phyloP scores from a whole-genome alignment of 345 rosid genomes.

The Barbarea vulgaris region DNA sequence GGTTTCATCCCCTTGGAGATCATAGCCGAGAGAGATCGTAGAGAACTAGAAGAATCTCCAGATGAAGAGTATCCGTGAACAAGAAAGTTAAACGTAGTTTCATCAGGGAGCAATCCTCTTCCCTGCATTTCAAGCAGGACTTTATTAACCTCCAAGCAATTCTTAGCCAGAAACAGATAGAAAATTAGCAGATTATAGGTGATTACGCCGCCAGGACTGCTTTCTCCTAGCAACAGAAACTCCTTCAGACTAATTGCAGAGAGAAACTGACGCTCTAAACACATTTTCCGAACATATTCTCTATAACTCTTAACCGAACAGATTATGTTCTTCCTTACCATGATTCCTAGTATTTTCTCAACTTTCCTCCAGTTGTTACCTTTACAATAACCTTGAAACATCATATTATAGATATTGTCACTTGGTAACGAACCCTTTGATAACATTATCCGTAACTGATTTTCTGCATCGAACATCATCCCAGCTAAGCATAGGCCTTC shows the following conservation, averaged over 20 bases:
- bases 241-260: conserved; percentile 56
- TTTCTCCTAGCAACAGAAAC: conserved; percentile 51
- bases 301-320: conserved; percentile 55
- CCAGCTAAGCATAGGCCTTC: conserved; percentile 58
- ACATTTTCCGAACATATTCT: conserved; percentile 52
- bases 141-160: conserved; percentile 37
- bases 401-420: conserved; percentile 42
- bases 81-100: conserved; percentile 69
- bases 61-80: conserved; percentile 55
- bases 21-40: conserved; percentile 58
- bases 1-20: conserved; percentile 59
- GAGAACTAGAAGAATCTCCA: conserved; percentile 48
- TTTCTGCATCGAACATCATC: conserved; percentile 53
- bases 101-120: conserved; percentile 50
- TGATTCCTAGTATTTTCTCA: conserved; percentile 48
- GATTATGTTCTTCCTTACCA: conserved; percentile 50
- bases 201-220: conserved; percentile 35
- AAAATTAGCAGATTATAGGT: conserved; percentile 62
- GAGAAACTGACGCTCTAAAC: conserved; percentile 46
- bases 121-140: conserved; percentile 54
- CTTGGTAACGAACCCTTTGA: conserved; percentile 44
- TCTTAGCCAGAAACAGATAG: conserved; percentile 51
- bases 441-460: conserved; percentile 42
- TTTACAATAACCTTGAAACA: conserved; percentile 58
- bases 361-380: conserved; percentile 47